Percentiles rank a stretch among this genome's conserved stretches.
phyloP scores from a whole-genome alignment of 805 yeast genomes.

The Pichia scutulata region DNA sequence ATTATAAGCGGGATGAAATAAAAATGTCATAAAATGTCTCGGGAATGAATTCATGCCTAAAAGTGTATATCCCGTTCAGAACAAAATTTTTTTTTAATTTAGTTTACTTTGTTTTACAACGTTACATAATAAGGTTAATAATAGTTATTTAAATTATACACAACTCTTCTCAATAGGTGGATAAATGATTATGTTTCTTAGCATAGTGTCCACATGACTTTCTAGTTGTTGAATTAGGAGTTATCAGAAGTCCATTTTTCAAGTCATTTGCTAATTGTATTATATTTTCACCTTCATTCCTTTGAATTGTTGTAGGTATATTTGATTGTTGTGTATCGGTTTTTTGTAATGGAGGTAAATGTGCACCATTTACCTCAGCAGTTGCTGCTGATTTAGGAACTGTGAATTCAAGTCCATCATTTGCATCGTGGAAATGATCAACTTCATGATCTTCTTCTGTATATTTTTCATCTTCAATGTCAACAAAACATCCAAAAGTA shows the following conservation, averaged over 20 bases:
- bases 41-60: too few species aligned
- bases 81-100: background rate
- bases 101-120: background rate
- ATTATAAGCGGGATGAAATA: too few species aligned
- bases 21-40: too few species aligned
- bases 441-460: background rate
- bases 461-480: slow-evolving; percentile 1
- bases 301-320: slow-evolving; percentile 4
- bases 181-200: slow-evolving; percentile 16
- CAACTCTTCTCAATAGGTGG: background rate
- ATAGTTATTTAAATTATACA: background rate
- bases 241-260: slow-evolving; percentile 16
- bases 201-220: slow-evolving; percentile 16
- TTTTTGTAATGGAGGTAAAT: background rate
- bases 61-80: too few species aligned
- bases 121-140: background rate
- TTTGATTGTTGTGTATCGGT: background rate
- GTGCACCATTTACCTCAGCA: too few species aligned
- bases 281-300: slow-evolving; percentile 5
- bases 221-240: slow-evolving; percentile 20
- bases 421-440: slow-evolving; percentile 1
- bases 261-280: slow-evolving; percentile 14
- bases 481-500: background rate
- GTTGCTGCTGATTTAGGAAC: background rate
- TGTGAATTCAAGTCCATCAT: slow-evolving; percentile 10